A percentile compares a stretch with the other conserved stretches of the same genome.
These are phyloP conservation scores for Quercus lobata DNA, from an alignment of 331 rosid genomes.

Conservation along the genomic window DNA sequence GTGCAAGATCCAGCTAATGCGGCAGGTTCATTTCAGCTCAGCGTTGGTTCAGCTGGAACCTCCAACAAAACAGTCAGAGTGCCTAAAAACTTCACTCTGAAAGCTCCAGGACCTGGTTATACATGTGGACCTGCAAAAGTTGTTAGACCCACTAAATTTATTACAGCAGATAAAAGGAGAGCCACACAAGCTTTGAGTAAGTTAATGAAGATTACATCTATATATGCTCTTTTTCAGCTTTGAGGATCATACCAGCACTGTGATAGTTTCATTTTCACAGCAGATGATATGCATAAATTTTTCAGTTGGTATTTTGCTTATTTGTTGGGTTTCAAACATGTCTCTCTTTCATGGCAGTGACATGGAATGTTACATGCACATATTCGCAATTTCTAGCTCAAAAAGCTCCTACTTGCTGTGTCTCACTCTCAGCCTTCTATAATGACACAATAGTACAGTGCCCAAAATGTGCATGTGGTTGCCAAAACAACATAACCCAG, in stretches of 20 bases:
- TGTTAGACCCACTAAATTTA: conserved; percentile 53
- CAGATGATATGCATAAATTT: not conserved
- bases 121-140: conserved; percentile 65
- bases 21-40: conserved; percentile 68
- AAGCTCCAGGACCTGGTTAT: conserved; percentile 87
- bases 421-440: conserved; percentile 81
- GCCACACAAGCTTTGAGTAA: conserved; percentile 85
- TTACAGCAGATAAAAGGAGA: conserved; percentile 64
- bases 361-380: conserved; percentile 83
- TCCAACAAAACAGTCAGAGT: conserved; percentile 54
- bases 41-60: conserved; percentile 75
- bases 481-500: conserved; percentile 46
- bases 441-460: conserved; percentile 70
- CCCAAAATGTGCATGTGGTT: conserved; percentile 75
- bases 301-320: not conserved
- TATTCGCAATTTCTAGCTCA: conserved; percentile 85
- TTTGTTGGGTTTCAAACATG: no score
- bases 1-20: conserved; percentile 69
- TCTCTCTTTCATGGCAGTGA: conserved; percentile 58
- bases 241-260: not conserved
- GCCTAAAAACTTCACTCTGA: conserved; percentile 71
- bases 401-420: conserved; percentile 79
- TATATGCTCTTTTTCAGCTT: not conserved
- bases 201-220: conserved; percentile 17
- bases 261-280: not conserved